phyloP scores from a whole-genome alignment of 2,329 filamentous ascomycete species.

The Sordariomycetes sp. region DNA sequence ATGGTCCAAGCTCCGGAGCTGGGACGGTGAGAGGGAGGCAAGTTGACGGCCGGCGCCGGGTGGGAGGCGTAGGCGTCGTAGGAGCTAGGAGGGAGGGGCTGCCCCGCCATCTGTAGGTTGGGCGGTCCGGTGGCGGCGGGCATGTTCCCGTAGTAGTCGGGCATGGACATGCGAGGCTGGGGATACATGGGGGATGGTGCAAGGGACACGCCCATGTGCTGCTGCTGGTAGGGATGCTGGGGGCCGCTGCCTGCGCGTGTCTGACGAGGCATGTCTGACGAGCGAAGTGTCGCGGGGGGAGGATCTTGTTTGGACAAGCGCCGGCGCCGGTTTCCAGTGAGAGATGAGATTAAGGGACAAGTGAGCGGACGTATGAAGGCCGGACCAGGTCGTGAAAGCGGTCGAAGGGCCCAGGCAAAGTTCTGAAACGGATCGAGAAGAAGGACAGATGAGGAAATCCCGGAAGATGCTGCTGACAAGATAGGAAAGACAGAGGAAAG shows the following conservation, averaged over 20 bases:
- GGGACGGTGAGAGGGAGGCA: slow-evolving; percentile 34
- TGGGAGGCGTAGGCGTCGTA: slow-evolving; percentile 29
- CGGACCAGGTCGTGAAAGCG: neutral
- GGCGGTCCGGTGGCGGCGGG: slow-evolving; percentile 17
- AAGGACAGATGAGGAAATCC: slow-evolving; percentile 5
- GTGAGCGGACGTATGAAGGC: too few relatives aligned
- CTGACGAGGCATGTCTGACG: slow-evolving; percentile 3
- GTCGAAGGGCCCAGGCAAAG: too few relatives aligned
- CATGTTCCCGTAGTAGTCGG: slow-evolving; percentile 28
- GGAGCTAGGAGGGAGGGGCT: slow-evolving; percentile 8
- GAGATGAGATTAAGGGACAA: neutral
- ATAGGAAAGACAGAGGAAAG: slow-evolving; percentile 7
- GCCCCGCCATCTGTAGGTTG: slow-evolving; percentile 15
- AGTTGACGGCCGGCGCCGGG: slow-evolving; percentile 19
- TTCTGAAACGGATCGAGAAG: slow-evolving; percentile 3
- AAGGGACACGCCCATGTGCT: slow-evolving; percentile 28
- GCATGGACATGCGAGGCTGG: slow-evolving; percentile 29
- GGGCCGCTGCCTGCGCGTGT: slow-evolving; percentile 4
- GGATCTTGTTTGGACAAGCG: slow-evolving; percentile 5
- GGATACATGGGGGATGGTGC: slow-evolving; percentile 31
- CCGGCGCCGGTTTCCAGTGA: neutral
- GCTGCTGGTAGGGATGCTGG: slow-evolving; percentile 15
- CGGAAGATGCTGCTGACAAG: slow-evolving; percentile 2
- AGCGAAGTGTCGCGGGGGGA: neutral
- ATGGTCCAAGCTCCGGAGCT: slow-evolving; percentile 63